These are phyloP conservation scores for Rosellinia necatrix DNA, from an alignment of 2,329 filamentous ascomycete species.

Conservation along the genomic window DNA sequence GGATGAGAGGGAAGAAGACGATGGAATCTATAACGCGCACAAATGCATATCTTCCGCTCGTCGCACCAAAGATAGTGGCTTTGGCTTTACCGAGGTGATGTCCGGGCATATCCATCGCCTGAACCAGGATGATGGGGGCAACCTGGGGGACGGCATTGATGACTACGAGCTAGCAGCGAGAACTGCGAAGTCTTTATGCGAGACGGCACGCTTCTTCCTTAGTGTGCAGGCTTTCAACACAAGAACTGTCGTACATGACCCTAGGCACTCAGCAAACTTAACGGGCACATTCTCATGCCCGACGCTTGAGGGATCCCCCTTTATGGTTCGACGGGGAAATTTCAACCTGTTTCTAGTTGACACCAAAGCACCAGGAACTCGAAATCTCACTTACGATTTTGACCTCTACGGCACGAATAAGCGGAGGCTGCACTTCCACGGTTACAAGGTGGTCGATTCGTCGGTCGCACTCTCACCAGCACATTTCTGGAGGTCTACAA, in stretches of 20 bases:
- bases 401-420: conserved; percentile 61
- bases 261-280: conserved; percentile 56
- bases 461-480: conserved; percentile 60
- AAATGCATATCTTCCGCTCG: conserved; percentile 49
- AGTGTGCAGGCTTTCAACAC: conserved; percentile 62
- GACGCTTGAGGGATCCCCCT: conserved; percentile 59
- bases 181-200: conserved; percentile 57
- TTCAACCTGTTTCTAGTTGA: conserved; percentile 63
- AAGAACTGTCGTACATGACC: conserved; percentile 50
- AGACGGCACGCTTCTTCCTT: conserved; percentile 62
- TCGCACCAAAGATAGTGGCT: conserved; percentile 51
- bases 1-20: conserved; percentile 42
- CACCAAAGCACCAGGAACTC: conserved; percentile 58
- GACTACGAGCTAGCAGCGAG: conserved; percentile 59
- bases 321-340: conserved; percentile 62
- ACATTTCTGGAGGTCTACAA: conserved; percentile 65
- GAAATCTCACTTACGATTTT: conserved; percentile 65
- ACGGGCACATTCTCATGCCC: conserved; percentile 65
- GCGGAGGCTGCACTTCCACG: conserved; percentile 60
- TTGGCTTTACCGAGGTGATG: conserved; percentile 69
- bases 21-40: conserved; percentile 44
- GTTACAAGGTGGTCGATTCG: conserved; percentile 66
- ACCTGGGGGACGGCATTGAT: conserved; percentile 51
- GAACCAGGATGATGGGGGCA: conserved; percentile 33
- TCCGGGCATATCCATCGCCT: conserved; percentile 60